Conservation (phyloP, 208 protist species). For the Acanthamoeba castellanii region DNA sequence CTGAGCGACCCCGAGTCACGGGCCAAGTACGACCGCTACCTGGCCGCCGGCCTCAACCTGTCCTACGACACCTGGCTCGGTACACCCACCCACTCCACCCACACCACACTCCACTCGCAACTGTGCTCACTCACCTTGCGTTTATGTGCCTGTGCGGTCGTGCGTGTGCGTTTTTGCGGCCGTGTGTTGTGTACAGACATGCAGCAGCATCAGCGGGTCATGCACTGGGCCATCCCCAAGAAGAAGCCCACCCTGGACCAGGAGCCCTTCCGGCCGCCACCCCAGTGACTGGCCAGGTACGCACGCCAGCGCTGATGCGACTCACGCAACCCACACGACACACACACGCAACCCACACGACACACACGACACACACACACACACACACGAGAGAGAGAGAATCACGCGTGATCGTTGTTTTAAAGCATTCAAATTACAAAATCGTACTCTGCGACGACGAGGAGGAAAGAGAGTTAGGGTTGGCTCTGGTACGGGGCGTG, state of each 20-base stretch:
- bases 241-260: constrained; percentile 61
- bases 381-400: too few species aligned
- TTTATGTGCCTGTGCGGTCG: neutral
- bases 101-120: neutral
- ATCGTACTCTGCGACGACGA: too few species aligned
- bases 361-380: too few species aligned
- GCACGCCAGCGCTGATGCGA: too few species aligned
- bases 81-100: neutral
- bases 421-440: too few species aligned
- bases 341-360: too few species aligned
- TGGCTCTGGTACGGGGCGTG: too few species aligned
- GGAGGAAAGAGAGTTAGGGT: too few species aligned
- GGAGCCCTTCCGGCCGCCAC: constrained; percentile 9
- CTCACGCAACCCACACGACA: too few species aligned
- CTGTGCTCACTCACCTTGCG: neutral
- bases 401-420: too few species aligned
- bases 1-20: constrained; percentile 42
- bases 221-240: constrained; percentile 65
- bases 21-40: constrained; percentile 53
- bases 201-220: constrained; percentile 54
- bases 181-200: neutral
- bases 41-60: constrained; percentile 34
- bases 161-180: neutral
- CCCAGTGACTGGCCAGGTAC: neutral
- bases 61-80: constrained; percentile 63